Evolutionary conservation across 2,329 filamentous ascomycete species (phyloP).

Genomic region (Trichoderma cornu-damae): DNA sequence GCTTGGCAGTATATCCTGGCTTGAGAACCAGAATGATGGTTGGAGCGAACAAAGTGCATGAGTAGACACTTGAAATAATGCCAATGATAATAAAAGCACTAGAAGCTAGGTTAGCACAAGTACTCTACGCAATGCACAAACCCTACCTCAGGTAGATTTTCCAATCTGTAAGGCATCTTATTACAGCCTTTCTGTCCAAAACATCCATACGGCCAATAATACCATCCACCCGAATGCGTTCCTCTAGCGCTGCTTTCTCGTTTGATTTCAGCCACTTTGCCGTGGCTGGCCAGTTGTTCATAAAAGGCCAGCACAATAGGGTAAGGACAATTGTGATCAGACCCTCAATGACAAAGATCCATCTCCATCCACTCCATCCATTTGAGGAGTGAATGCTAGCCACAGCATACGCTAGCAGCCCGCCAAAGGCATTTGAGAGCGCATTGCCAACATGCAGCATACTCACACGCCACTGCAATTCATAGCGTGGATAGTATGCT

Average conservation of each 20-base stretch:
- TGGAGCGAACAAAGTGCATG: slow-evolving; percentile 7
- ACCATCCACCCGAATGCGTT: slow-evolving; percentile 2
- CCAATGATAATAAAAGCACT: slow-evolving; percentile 9
- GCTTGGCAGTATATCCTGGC: neutral
- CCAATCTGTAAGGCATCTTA: slow-evolving; percentile 12
- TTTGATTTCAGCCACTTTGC: slow-evolving; percentile 9
- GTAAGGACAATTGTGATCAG: slow-evolving; percentile 1
- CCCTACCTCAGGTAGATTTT: slow-evolving; percentile 6
- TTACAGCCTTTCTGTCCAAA: neutral
- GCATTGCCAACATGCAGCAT: slow-evolving; percentile 26
- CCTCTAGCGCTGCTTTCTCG: slow-evolving; percentile 1
- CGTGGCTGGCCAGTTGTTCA: slow-evolving; percentile 10
- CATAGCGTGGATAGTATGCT: slow-evolving; percentile 24
- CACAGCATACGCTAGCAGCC: slow-evolving; percentile 26
- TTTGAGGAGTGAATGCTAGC: slow-evolving; percentile 24
- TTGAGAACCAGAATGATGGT: slow-evolving; percentile 7
- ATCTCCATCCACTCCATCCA: slow-evolving; percentile 25
- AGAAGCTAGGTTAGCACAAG: neutral
- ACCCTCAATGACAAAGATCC: slow-evolving; percentile 19
- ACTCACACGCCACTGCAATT: slow-evolving; percentile 25
- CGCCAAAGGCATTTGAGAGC: slow-evolving; percentile 23
- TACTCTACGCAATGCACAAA: neutral
- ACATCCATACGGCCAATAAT: slow-evolving; percentile 11
- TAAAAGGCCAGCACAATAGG: slow-evolving; percentile 5
- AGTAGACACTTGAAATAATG: slow-evolving; percentile 11